phyloP scores from a whole-genome alignment of 768 basidiomycete genomes.

The Tulasnella sp. region DNA sequence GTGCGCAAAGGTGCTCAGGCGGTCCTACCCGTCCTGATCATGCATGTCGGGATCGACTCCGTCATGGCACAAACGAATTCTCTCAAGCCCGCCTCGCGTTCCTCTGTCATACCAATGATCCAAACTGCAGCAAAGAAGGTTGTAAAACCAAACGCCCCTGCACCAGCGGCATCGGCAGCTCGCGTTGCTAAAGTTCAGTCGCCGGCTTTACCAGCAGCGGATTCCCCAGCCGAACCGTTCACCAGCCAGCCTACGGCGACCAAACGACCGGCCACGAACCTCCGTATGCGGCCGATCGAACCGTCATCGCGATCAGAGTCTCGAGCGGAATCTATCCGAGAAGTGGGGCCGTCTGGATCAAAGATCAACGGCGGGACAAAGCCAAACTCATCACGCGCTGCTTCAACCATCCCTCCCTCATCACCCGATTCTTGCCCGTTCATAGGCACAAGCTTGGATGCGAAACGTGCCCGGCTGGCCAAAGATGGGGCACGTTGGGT shows the following conservation, averaged over 20 bases:
- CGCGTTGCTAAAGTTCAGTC: background rate
- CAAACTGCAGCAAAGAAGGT: conserved; percentile 48
- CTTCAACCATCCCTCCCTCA: conserved; percentile 28
- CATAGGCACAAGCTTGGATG: conserved; percentile 44
- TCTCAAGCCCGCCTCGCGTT: conserved; percentile 84
- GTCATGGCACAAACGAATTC: conserved; percentile 78
- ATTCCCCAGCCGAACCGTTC: conserved; percentile 17
- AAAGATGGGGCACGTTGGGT: conserved; percentile 79
- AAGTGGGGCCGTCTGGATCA: conserved; percentile 23
- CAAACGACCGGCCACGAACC: conserved; percentile 39
- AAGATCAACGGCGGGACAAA: conserved; percentile 26
- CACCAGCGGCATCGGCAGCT: conserved; percentile 21
- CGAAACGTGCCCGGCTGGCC: conserved; percentile 52
- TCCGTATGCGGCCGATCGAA: conserved; percentile 53
- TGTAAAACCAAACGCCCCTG: conserved; percentile 29
- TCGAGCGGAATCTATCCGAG: conserved; percentile 31
- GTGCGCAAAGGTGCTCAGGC: conserved; percentile 86
- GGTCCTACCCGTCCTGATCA: conserved; percentile 64
- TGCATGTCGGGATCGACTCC: conserved; percentile 66
- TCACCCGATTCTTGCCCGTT: conserved; percentile 34
- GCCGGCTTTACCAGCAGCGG: conserved; percentile 2
- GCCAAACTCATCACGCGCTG: conserved; percentile 33
- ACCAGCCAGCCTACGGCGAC: conserved; percentile 28
- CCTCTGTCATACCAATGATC: conserved; percentile 76
- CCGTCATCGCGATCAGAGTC: conserved; percentile 36